A percentile compares a stretch with the other conserved stretches of the same genome.
Conservation (phyloP, 345 rosid genomes). For the Corymbia maculata region DNA sequence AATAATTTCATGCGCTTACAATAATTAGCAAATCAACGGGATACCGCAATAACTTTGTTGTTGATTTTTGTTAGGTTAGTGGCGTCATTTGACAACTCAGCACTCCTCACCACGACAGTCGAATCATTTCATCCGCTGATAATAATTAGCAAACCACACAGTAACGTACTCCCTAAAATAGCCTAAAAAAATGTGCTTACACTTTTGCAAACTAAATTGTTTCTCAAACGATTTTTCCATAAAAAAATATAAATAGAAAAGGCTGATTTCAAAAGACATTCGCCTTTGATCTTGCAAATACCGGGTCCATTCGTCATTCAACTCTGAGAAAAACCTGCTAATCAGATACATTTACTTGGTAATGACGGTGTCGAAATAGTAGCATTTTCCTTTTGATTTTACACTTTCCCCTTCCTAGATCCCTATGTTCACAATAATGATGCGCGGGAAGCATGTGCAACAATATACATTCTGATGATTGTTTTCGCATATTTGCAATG, state of each 20-base stretch:
- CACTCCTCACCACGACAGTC: background rate
- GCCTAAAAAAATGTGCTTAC: background rate
- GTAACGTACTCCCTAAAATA: background rate
- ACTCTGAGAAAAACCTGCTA: background rate
- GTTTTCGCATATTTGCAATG: too few relatives aligned
- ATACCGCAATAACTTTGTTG: too few relatives aligned
- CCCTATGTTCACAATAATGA: background rate
- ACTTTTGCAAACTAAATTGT: background rate
- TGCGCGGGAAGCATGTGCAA: too few relatives aligned
- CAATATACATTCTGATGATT: too few relatives aligned
- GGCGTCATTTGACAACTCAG: background rate
- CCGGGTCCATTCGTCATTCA: background rate
- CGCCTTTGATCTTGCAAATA: background rate
- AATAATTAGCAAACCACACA: background rate
- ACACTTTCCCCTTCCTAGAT: background rate
- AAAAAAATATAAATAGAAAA: background rate
- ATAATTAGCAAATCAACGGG: too few relatives aligned
- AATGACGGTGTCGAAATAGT: background rate
- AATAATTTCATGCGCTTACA: too few relatives aligned
- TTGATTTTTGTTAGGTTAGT: background rate
- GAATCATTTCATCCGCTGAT: background rate
- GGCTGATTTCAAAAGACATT: background rate
- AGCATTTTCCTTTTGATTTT: background rate
- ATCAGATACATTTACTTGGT: background rate
- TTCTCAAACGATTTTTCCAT: background rate